A percentile compares a stretch with the other conserved stretches of the same genome.
These are phyloP conservation scores for Polyplosphaeria fusca DNA, from an alignment of 495 filamentous ascomycete genomes.

Conservation along the genomic window DNA sequence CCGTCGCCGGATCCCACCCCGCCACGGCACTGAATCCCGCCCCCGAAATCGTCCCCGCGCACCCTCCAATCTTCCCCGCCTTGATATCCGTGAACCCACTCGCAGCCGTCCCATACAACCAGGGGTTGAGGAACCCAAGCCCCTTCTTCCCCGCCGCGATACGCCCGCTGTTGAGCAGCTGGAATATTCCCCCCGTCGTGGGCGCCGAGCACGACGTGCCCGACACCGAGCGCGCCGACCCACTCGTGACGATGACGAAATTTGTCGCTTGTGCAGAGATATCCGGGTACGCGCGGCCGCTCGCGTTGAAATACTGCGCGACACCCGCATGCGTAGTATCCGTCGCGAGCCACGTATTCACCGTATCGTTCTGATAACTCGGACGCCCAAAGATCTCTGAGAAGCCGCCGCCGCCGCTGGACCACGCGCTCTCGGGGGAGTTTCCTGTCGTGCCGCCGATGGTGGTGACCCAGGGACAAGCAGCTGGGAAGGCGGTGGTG, in stretches of 20 bases:
- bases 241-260: constrained; percentile 5
- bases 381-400: constrained; percentile 23
- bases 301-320: constrained; percentile 14
- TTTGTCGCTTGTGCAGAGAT: constrained; percentile 16
- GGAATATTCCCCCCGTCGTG: constrained; percentile 6
- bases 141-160: constrained; percentile 17
- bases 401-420: constrained; percentile 12
- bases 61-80: constrained; percentile 7
- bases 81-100: constrained; percentile 14
- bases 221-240: not conserved
- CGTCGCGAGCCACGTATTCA: constrained; percentile 6
- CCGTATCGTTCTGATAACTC: constrained; percentile 16
- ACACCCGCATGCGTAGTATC: constrained; percentile 6
- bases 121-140: constrained; percentile 22
- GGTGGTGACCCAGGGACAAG: constrained; percentile 20
- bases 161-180: constrained; percentile 13
- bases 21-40: constrained; percentile 12
- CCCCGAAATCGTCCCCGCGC: constrained; percentile 7
- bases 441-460: constrained; percentile 13
- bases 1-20: constrained; percentile 24
- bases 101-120: constrained; percentile 11
- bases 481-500: constrained; percentile 16
- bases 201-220: constrained; percentile 19
- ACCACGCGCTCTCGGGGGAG: constrained; percentile 12
- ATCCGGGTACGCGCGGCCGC: constrained; percentile 20